Conservation (phyloP, 768 basidiomycete species). For the Agrocybe chaxingu region DNA sequence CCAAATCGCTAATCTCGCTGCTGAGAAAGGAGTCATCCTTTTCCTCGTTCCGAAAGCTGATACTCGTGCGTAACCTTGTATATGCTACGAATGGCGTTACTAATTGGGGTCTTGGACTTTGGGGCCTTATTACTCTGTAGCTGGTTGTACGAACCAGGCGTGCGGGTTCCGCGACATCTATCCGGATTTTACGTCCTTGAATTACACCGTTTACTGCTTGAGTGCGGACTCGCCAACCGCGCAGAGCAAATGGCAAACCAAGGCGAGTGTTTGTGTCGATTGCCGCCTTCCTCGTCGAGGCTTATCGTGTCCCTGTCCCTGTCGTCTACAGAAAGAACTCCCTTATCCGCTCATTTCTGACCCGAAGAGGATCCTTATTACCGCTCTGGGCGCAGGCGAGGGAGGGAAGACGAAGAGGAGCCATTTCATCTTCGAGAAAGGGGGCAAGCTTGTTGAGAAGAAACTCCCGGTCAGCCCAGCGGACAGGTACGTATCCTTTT, state of each 20-base stretch:
- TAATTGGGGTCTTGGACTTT: not conserved
- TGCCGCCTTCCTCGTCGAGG: too few relatives aligned
- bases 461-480: slow-evolving; percentile 82
- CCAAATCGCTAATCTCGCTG: slow-evolving; percentile 58
- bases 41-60: slow-evolving; percentile 86
- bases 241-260: slow-evolving; percentile 83
- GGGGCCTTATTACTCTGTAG: slow-evolving; percentile 28
- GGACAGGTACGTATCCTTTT: slow-evolving; percentile 58
- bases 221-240: slow-evolving; percentile 74
- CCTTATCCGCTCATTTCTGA: slow-evolving; percentile 89
- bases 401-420: slow-evolving; percentile 86
- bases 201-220: slow-evolving; percentile 80
- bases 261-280: slow-evolving; percentile 42
- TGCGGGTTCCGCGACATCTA: slow-evolving; percentile 88
- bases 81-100: not conserved
- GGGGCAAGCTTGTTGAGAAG: slow-evolving; percentile 84
- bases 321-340: slow-evolving; percentile 63
- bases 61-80: slow-evolving; percentile 53
- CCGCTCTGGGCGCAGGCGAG: slow-evolving; percentile 75
- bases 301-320: not conserved
- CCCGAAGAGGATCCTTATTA: slow-evolving; percentile 76
- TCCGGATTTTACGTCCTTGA: slow-evolving; percentile 64
- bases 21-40: slow-evolving; percentile 74
- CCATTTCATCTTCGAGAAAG: slow-evolving; percentile 91
- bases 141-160: slow-evolving; percentile 90